phyloP scores from a whole-genome alignment of 768 basidiomycete genomes.

The Boletus vinaceobasis region DNA sequence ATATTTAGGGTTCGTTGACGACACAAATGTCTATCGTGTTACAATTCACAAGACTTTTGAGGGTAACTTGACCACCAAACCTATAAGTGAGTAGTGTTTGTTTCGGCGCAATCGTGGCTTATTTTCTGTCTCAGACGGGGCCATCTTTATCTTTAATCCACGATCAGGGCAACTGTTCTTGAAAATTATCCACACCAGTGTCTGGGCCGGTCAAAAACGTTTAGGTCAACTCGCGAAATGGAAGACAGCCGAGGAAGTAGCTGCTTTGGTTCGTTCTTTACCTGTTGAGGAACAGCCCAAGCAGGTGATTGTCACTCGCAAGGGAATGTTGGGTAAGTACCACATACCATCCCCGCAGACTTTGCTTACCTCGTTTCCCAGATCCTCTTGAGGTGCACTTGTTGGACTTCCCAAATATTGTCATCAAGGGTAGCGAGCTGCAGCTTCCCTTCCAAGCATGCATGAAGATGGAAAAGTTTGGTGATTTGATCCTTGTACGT shows the following conservation, averaged over 20 bases:
- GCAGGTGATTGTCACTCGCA: conserved; percentile 98
- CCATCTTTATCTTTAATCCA: conserved; percentile 99
- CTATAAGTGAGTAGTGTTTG: conserved; percentile 65
- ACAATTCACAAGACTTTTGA: conserved; percentile 99
- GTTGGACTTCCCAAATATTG: conserved; percentile 99
- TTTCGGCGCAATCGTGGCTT: neutral
- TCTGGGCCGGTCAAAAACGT: conserved; percentile 99
- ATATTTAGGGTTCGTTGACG: conserved; percentile 92
- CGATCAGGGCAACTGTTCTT: conserved; percentile 97
- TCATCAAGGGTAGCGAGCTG: conserved; percentile 98
- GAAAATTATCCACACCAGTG: conserved; percentile 99
- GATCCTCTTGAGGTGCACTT: conserved; percentile 97
- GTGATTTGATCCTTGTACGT: conserved; percentile 86
- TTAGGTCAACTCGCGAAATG: conserved; percentile 98
- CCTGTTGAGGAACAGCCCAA: conserved; percentile 99
- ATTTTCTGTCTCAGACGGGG: conserved; percentile 56
- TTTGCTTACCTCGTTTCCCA: conserved; percentile 24
- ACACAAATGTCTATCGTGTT: conserved; percentile 99
- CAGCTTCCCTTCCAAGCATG: conserved; percentile 99
- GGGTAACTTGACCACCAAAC: conserved; percentile 99
- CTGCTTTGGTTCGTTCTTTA: conserved; percentile 91
- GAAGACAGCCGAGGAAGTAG: conserved; percentile 99
- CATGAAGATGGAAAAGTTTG: conserved; percentile 99
- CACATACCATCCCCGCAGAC: neutral
- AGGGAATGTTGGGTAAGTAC: conserved; percentile 92